Base-by-base conservation (phyloP, 345 rosid species). In the Balakata baccata region DNA sequence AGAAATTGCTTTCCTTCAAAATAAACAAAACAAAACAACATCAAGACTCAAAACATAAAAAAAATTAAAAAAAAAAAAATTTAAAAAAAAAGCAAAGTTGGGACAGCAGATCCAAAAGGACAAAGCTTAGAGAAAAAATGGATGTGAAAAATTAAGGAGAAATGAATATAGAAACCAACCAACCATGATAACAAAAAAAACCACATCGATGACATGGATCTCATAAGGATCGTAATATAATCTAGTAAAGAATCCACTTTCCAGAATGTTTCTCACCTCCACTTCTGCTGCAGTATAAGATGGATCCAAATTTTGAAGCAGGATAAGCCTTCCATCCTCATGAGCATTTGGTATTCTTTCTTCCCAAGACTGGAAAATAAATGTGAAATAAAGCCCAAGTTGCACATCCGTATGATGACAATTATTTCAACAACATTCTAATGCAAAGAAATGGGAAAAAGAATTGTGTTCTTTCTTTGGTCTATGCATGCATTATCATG, bases 251-350 rank as follows among this genome's bases (percentile, higher is more conserved):
- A 37, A 49, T 10, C 6, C 7, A 20, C 14, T 6, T 66, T 64
- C 47, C 10, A 43, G 52, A 70, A 62, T 23, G 39, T 37, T 43
- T 46, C 65, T 74, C 87, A 94, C 98, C 94, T 90, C 87, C 49
- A 92, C 93, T 73, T 89, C 95, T 2, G 68, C 69, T 62, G 92
- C 84, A 60, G 88, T 86, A 79, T 68, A 92, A 56, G 86, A 71
- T 64, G 93, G 93, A 82, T 84, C 92, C 87, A 94, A 77, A 82
- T 92, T 92, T 69, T 69, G 91, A 71, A 92, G 92, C 62, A 92
- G 73, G 74, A 94, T 88, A 73, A 92, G 85, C 41, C 56, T 89
- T 66, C 83, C 92, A 64, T 76, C 67, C 74, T 79, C 84, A 65
- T 82, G 80, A 10, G 92, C 97, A 53, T 58, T 75, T 52, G 67